Evolutionary conservation across 345 rosid species (phyloP).

Genomic region (Raphanus raphanistrum): DNA sequence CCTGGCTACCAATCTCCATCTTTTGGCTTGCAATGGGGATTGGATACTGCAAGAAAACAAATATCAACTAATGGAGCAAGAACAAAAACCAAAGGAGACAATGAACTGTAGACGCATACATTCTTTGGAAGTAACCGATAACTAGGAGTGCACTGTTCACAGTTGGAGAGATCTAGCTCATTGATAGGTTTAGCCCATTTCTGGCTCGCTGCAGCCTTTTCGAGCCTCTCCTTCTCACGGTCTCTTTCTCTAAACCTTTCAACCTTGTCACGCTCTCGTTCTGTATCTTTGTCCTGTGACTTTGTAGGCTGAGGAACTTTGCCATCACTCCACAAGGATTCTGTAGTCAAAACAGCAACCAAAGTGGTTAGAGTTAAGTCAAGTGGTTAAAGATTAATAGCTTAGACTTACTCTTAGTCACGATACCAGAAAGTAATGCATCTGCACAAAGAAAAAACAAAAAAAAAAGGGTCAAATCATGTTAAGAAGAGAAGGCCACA

Average conservation of each 20-base stretch:
- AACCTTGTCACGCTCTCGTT: constrained; percentile 59
- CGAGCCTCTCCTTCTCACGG: constrained; percentile 80
- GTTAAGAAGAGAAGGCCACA: constrained; percentile 22
- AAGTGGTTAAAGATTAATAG: too few species aligned
- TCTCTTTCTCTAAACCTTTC: constrained; percentile 70
- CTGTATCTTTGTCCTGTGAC: constrained; percentile 72
- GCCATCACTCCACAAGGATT: constrained; percentile 67
- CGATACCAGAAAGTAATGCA: constrained; percentile 78
- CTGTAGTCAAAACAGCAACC: constrained; percentile 43
- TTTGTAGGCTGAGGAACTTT: constrained; percentile 63
- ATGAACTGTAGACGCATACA: constrained; percentile 46
- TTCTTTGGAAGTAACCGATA: constrained; percentile 91
- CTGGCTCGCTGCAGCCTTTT: constrained; percentile 74
- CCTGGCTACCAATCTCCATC: constrained; percentile 76
- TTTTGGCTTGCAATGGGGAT: constrained; percentile 81
- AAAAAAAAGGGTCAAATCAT: constrained; percentile 6
- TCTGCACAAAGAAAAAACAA: constrained; percentile 53
- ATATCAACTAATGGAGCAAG: constrained; percentile 28
- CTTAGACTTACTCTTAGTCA: constrained; percentile 72
- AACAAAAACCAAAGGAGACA: constrained; percentile 2
- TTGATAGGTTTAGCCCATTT: constrained; percentile 80
- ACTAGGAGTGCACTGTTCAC: constrained; percentile 97
- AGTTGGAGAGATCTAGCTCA: constrained; percentile 93
- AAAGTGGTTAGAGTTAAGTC: neutral
- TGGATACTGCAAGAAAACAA: constrained; percentile 64